These are phyloP conservation scores for Hevea brasiliensis DNA, from an alignment of 345 rosid species.

Conservation along the genomic window DNA sequence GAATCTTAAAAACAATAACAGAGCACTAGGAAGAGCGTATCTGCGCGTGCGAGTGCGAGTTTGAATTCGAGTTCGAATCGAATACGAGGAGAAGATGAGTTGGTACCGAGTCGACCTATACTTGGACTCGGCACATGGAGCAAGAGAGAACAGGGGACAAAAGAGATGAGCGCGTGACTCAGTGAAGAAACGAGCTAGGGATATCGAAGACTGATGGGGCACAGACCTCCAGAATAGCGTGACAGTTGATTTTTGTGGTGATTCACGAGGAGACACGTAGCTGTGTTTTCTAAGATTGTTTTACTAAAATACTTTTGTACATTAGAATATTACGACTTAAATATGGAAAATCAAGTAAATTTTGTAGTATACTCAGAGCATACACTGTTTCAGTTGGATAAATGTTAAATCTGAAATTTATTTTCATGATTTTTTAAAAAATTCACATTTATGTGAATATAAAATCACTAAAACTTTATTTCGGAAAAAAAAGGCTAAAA, in stretches of 20 bases:
- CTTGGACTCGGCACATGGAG: slow-evolving; percentile 9
- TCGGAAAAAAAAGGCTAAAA: no score
- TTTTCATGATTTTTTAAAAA: no score
- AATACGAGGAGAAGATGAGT: neutral
- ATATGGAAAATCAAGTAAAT: no score
- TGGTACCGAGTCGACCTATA: neutral
- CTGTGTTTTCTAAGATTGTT: neutral
- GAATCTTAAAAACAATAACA: neutral
- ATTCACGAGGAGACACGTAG: slow-evolving; percentile 28
- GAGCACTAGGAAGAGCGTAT: neutral
- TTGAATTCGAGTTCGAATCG: neutral
- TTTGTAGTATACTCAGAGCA: no score
- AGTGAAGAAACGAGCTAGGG: neutral
- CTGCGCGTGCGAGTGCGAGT: no score
- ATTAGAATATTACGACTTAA: no score
- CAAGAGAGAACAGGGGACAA: neutral
- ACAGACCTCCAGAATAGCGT: slow-evolving; percentile 17
- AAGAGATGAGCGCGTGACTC: neutral
- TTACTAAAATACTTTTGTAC: no score
- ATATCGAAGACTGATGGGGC: neutral
- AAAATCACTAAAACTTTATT: no score
- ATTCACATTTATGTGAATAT: no score
- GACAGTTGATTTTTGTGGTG: slow-evolving; percentile 17
- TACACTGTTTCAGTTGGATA: no score
- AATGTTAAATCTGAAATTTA: no score